These are phyloP conservation scores for Epichloe festucae DNA, from an alignment of 2,329 filamentous ascomycete genomes.

Conservation along the genomic window DNA sequence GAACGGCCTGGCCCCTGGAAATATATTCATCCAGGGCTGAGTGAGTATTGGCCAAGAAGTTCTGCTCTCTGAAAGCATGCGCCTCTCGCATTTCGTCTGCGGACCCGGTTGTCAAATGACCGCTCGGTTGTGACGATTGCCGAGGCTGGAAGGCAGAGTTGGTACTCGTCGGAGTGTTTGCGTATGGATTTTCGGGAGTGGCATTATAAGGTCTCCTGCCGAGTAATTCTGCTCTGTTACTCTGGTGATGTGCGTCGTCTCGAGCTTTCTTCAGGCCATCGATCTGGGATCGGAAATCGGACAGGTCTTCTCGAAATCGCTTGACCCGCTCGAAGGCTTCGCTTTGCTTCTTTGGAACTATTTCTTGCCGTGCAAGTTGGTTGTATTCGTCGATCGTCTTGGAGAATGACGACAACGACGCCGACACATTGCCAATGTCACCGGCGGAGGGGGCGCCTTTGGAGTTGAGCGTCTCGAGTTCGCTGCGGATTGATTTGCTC, in stretches of 20 bases:
- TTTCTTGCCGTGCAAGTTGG: conserved; percentile 71
- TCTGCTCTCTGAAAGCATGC: conserved; percentile 80
- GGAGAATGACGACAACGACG: conserved; percentile 65
- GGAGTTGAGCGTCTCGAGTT: conserved; percentile 57
- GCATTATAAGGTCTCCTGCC: conserved; percentile 67
- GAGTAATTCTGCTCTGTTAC: conserved; percentile 68
- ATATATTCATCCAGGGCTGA: conserved; percentile 87
- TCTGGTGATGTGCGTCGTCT: conserved; percentile 56
- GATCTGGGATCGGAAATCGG: conserved; percentile 67
- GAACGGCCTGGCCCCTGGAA: conserved; percentile 76
- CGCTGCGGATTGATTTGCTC: conserved; percentile 64
- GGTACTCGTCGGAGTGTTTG: conserved; percentile 33
- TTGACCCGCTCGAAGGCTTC: conserved; percentile 79
- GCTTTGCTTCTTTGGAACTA: conserved; percentile 80
- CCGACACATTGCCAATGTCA: conserved; percentile 56
- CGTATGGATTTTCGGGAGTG: conserved; percentile 90
- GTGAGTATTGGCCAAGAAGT: conserved; percentile 73
- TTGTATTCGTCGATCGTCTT: conserved; percentile 91
- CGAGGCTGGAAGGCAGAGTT: conserved; percentile 26
- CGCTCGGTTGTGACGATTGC: conserved; percentile 26
- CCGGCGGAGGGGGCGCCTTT: conserved; percentile 46
- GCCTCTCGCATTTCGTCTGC: conserved; percentile 59
- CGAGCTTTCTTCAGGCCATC: conserved; percentile 63
- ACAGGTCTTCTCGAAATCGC: conserved; percentile 71
- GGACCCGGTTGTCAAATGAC: conserved; percentile 26